Base-by-base conservation (phyloP, 2,329 filamentous ascomycete species). In the Pestalotiopsis sp. region DNA sequence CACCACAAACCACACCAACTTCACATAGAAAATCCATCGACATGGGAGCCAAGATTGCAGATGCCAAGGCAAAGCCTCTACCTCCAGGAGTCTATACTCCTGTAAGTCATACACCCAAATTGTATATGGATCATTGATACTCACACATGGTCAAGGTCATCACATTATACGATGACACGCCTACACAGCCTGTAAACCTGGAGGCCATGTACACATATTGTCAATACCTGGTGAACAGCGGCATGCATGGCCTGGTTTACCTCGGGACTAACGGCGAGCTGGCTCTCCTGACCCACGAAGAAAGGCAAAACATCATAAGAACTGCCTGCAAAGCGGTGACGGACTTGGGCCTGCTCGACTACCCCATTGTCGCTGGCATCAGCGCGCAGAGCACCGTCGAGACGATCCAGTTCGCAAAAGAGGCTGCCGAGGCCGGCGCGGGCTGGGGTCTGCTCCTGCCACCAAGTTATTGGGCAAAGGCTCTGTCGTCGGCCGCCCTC, bases 201-300 rank as follows among this genome's bases (percentile, higher is more conserved):
- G 81, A 82, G 58, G 82, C 83, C 14, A 84, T 83, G 72, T 80
- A 82, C 73, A 81, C 77, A 57, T 81, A 83, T 68, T 83, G 80
- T 66, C 76, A 77, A 45, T 75, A 81, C 67, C 73, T 86, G 2
- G 79, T 84, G 39, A 79, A 77, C 49, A 79, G 80, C 2, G 84
- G 83, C 5, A 79, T 84, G 73, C 80, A 83, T 57, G 81, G 84
- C 1, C 80, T 86, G 0, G 83, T 86, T 1, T 80, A 84, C 27
- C 78, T 82, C 2, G 84, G 83, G 20, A 85, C 84, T 4, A 86
- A 83, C 59, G 84, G 82, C 39, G 84, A 85, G 69, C 78, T 83
- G 11, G 81, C 80, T 1, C 75, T 85, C 0, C 77, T 86, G 1
- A 80, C 78, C 0, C 70, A 76, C 2, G 77, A 78, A 17, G 83